Base-by-base conservation (phyloP, 306 rosid genomes). In the Acmispon strigosus region DNA sequence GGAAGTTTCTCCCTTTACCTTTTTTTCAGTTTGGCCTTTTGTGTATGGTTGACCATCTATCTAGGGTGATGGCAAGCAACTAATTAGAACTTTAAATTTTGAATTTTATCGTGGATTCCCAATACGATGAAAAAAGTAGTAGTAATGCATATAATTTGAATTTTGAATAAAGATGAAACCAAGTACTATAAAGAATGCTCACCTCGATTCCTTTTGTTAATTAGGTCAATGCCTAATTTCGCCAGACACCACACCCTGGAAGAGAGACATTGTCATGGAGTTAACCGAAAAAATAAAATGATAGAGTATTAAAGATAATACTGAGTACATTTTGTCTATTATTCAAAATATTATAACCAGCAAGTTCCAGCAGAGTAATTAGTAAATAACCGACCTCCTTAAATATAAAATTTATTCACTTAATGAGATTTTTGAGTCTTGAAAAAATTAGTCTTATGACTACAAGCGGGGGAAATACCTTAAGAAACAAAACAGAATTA, bases 211-310 rank as follows among this genome's bases (percentile, higher is more conserved):
- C 57, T 62, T 69, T 60, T 66, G 62, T 62, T n/a, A n/a, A n/a
- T n/a, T 82, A 68, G 83, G 83, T 82, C 83, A 77, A 82, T 77
- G 70, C 74, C 83, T 73, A 69, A 37, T 69, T 42, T 55, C 77
- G 43, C 41, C 74, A 55, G 74, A 69, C 76, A 73, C 66, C 20
- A 14, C 75, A 51, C 42, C 62, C 24, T 44, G 69, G 62, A 67
- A 73, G 22, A 53, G 60, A 68, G 49, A 74, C 77, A 63, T 55
- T 69, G 63, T 78, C 66, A 75, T 77, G 6, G n/a, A n/a, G n/a
- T n/a, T n/a, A n/a, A n/a, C n/a, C n/a, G n/a, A n/a, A n/a, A n/a
- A n/a, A n/a, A n/a, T n/a, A n/a, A n/a, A n/a, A n/a, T n/a, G n/a
- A n/a, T n/a, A n/a, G n/a, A n/a, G n/a, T n/a, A n/a, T n/a, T n/a